phyloP scores from a whole-genome alignment of 2,329 filamentous ascomycete species.

The Waltergamsia citrina region DNA sequence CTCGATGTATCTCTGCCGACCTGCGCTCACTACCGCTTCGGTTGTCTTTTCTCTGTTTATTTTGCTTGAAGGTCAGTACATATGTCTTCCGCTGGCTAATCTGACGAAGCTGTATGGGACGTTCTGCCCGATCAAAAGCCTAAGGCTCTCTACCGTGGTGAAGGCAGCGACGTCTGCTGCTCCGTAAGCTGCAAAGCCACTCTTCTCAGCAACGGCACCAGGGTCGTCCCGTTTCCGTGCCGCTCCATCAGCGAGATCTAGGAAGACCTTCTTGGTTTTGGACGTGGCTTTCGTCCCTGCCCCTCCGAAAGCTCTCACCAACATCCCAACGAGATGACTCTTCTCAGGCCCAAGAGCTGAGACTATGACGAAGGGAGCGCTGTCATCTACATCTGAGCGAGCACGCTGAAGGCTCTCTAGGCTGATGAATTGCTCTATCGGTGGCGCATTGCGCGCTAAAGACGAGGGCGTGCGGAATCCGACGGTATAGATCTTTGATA shows the following conservation, averaged over 20 bases:
- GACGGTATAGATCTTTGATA: slow-evolving; percentile 75
- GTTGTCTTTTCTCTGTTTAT: too few species aligned
- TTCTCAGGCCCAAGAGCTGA: slow-evolving; percentile 73
- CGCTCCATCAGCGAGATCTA: slow-evolving; percentile 61
- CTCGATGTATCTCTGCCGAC: too few species aligned
- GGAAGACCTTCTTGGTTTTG: slow-evolving; percentile 58
- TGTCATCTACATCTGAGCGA: slow-evolving; percentile 35
- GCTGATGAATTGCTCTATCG: slow-evolving; percentile 71
- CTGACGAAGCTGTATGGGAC: slow-evolving; percentile 82
- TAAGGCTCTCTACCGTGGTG: slow-evolving; percentile 72
- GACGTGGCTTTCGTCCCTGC: slow-evolving; percentile 16
- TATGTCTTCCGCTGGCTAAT: slow-evolving; percentile 48
- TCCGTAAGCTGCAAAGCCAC: slow-evolving; percentile 72
- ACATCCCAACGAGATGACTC: slow-evolving; percentile 66
- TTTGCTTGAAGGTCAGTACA: too few species aligned
- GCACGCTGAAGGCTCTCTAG: slow-evolving; percentile 53
- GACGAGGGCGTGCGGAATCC: slow-evolving; percentile 60
- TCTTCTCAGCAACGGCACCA: slow-evolving; percentile 58
- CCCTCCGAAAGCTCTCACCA: slow-evolving; percentile 62
- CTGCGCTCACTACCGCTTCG: too few species aligned
- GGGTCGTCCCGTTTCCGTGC: slow-evolving; percentile 53
- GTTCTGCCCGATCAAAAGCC: slow-evolving; percentile 74
- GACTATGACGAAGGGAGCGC: slow-evolving; percentile 69
- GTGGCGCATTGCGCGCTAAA: slow-evolving; percentile 52
- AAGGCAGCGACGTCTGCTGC: slow-evolving; percentile 74